Percentiles rank a stretch among this genome's conserved stretches.
Evolutionary conservation across 73 alveolate genomes (phyloP).

Genomic region (Paramecium primaurelia): DNA sequence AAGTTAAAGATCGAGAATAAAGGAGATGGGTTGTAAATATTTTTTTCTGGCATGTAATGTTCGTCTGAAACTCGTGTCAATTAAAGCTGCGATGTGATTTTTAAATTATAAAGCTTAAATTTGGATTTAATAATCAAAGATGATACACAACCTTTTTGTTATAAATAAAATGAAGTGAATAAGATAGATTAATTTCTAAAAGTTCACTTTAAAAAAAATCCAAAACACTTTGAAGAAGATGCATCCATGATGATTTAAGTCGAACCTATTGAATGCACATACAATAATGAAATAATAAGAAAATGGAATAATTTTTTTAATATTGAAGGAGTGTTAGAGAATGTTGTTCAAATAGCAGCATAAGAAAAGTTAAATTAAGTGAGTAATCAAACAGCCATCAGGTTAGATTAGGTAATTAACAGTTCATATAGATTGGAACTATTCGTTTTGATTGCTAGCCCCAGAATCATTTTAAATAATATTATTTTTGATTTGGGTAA

Average conservation of each 20-base stretch:
- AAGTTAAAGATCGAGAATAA: neutral
- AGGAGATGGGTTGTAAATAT: slow-evolving; percentile 35
- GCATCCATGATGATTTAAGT: slow-evolving; percentile 35
- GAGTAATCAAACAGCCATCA: neutral
- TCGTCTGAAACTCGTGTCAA: neutral
- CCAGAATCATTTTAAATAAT: neutral
- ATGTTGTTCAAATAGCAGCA: slow-evolving; percentile 13
- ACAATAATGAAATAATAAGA: neutral
- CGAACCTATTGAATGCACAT: slow-evolving; percentile 58
- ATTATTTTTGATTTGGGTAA: neutral
- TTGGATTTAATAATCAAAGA: slow-evolving; percentile 26
- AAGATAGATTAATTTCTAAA: slow-evolving; percentile 33
- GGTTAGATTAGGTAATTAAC: neutral
- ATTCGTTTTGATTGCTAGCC: neutral
- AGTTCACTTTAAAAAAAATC: slow-evolving; percentile 23
- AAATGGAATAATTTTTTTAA: slow-evolving; percentile 50
- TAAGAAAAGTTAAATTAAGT: neutral
- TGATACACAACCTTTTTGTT: neutral
- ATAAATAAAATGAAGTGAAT: neutral
- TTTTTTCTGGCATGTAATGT: neutral
- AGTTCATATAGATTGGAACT: neutral
- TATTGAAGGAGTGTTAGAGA: slow-evolving; percentile 33
- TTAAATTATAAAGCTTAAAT: slow-evolving; percentile 7
- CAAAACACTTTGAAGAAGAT: slow-evolving; percentile 33
- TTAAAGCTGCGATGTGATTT: slow-evolving; percentile 28